Base-by-base conservation (phyloP, 1,139 yeast species). In the Kodamaea arcana region DNA sequence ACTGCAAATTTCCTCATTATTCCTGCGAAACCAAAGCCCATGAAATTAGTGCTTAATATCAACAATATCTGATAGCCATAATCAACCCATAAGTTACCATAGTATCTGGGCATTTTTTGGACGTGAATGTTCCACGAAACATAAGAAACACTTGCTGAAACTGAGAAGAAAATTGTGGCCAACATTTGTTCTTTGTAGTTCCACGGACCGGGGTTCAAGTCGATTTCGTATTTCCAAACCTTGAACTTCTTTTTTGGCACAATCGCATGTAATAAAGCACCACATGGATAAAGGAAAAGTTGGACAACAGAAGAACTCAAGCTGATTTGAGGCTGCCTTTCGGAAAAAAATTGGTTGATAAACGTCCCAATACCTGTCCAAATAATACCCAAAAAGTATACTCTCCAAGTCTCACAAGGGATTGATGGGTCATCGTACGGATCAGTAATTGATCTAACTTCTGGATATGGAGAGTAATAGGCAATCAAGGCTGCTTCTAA, bases 381-480 rank as follows among this genome's bases (percentile, higher is more conserved):
- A 29, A 78, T 43, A 15, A 73, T 46, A 4, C 80, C 84, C 24
- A 79, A 49, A 26, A 72, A 39, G 47, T 80, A 80, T 5, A 77
- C 75, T 51, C 84, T 66, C 30, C 74, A 45, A 2, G 84, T 78
- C 52, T 80, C 85, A 41, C 68, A 63, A 4, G 75, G 72, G 22
- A 64, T 53, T 2, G 46, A 48, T 2, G 71, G 69, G 44, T 77
- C 80, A 48, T 78, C 82, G 30, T 54, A 56, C 13, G 79, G 75
- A 33, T 69, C 71, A 20, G 78, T 63, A 21, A 76, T 73, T 8
- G 84, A 66, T 42, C 86, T 64, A 6, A 80, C 83, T 52, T 79
- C 84, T 3, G 80, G 75, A 50, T 80, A 80, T 1, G 83, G 82
- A 1, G 83, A 78, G 51, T 69, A 73, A 49, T 62, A 78, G 31